A percentile compares a stretch with the other conserved stretches of the same genome.
These are phyloP conservation scores for Eucalyptus sideroxylon DNA, from an alignment of 345 rosid genomes.

Conservation along the genomic window DNA sequence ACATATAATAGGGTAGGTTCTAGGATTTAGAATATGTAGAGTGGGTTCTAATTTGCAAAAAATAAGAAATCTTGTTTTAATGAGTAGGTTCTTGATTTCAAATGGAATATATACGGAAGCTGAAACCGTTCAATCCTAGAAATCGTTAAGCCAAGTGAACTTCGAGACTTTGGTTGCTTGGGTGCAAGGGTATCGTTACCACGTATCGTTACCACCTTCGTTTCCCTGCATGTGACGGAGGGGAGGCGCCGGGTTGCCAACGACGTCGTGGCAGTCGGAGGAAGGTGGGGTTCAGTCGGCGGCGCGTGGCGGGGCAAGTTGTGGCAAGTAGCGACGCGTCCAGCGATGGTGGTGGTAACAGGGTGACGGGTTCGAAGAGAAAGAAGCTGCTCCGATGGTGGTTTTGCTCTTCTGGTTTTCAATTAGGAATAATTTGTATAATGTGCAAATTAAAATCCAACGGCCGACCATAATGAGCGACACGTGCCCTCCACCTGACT, in stretches of 20 bases:
- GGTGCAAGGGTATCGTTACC: neutral
- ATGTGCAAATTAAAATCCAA: neutral
- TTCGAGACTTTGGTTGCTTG: neutral
- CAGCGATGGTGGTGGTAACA: neutral
- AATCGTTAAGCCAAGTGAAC: neutral
- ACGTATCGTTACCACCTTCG: no score
- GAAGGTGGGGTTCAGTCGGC: neutral
- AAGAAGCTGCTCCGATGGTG: neutral
- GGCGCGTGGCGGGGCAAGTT: neutral
- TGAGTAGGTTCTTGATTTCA: rapidly evolving
- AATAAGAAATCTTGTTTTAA: rapidly evolving
- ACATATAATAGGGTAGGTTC: rapidly evolving
- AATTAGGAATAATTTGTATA: neutral
- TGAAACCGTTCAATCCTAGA: no score
- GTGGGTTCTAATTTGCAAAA: rapidly evolving
- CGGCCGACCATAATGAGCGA: neutral
- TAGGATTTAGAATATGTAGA: rapidly evolving
- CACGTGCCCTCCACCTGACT: neutral
- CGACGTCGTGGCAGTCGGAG: neutral
- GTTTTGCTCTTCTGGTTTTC: neutral
- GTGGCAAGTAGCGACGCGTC: neutral
- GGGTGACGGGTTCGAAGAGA: neutral
- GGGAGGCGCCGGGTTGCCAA: neutral
- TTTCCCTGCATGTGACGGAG: no score
- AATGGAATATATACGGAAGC: rapidly evolving